Evolutionary conservation across 169 alveolate species (phyloP).

Genomic region (Plasmodium fragile): DNA sequence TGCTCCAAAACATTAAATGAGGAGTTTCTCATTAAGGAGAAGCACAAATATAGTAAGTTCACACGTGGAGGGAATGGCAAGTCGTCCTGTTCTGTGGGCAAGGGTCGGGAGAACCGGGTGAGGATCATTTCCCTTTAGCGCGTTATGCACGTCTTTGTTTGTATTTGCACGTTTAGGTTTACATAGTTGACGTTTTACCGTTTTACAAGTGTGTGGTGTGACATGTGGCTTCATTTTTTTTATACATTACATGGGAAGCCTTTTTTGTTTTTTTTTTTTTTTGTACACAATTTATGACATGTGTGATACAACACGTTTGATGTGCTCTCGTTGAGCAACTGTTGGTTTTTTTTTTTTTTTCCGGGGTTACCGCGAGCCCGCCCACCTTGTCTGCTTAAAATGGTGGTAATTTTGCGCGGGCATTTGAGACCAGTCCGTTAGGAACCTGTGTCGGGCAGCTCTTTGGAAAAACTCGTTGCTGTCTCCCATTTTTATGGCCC

Average conservation of each 20-base stretch:
- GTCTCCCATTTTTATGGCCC: not conserved
- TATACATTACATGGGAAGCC: not conserved
- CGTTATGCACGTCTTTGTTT: not conserved
- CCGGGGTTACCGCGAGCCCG: not conserved
- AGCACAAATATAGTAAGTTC: slow-evolving; percentile 54
- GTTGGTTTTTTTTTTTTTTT: too few relatives aligned
- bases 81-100: not conserved
- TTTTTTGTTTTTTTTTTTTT: not conserved
- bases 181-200: not conserved
- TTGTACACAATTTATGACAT: not conserved
- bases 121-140: slow-evolving; percentile 28
- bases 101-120: not conserved
- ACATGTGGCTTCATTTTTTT: not conserved
- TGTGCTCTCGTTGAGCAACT: not conserved
- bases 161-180: not conserved
- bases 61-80: not conserved
- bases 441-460: not conserved
- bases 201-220: not conserved
- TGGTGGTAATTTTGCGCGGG: not conserved
- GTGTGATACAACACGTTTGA: not conserved
- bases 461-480: not conserved
- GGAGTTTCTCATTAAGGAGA: slow-evolving; percentile 51
- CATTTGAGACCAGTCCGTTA: not conserved
- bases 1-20: slow-evolving; percentile 27
- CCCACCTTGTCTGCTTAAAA: not conserved